phyloP scores from a whole-genome alignment of 2,329 filamentous ascomycete genomes.

The Penicillium sp. region DNA sequence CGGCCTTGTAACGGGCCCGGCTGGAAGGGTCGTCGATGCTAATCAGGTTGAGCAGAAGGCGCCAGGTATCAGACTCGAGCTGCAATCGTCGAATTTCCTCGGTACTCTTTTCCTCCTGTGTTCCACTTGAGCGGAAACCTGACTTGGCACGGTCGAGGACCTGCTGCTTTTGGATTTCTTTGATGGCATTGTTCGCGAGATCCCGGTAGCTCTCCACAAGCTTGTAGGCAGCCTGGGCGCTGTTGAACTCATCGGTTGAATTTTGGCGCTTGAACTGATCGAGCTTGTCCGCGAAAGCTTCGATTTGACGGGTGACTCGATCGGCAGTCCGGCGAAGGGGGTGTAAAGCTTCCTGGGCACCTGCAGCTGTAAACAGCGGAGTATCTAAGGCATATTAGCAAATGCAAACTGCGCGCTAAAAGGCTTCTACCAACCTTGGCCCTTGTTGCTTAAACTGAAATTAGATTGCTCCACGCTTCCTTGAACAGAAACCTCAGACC shows the following conservation, averaged over 20 bases:
- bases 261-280: slow-evolving; percentile 68
- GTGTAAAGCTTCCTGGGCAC: slow-evolving; percentile 55
- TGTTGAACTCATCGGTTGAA: slow-evolving; percentile 53
- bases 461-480: slow-evolving; percentile 20
- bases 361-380: slow-evolving; percentile 47
- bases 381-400: slow-evolving; percentile 23
- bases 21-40: slow-evolving; percentile 64
- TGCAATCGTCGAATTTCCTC: slow-evolving; percentile 63
- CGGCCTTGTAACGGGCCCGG: slow-evolving; percentile 38
- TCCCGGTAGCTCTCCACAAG: slow-evolving; percentile 65
- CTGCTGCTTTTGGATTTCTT: slow-evolving; percentile 42
- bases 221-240: slow-evolving; percentile 65
- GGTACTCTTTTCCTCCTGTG: slow-evolving; percentile 27
- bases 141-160: slow-evolving; percentile 42
- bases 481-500: slow-evolving; percentile 30
- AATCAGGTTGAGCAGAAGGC: slow-evolving; percentile 74
- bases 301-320: slow-evolving; percentile 76
- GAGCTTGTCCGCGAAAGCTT: slow-evolving; percentile 79
- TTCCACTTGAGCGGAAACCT: slow-evolving; percentile 29
- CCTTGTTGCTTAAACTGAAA: slow-evolving; percentile 10
- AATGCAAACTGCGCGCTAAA: background rate
- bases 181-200: slow-evolving; percentile 55
- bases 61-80: slow-evolving; percentile 87
- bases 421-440: slow-evolving; percentile 14
- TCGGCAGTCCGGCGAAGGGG: slow-evolving; percentile 67